Evolutionary conservation across 352 stramenopile species (phyloP).

Genomic region (Peronospora tabacina): DNA sequence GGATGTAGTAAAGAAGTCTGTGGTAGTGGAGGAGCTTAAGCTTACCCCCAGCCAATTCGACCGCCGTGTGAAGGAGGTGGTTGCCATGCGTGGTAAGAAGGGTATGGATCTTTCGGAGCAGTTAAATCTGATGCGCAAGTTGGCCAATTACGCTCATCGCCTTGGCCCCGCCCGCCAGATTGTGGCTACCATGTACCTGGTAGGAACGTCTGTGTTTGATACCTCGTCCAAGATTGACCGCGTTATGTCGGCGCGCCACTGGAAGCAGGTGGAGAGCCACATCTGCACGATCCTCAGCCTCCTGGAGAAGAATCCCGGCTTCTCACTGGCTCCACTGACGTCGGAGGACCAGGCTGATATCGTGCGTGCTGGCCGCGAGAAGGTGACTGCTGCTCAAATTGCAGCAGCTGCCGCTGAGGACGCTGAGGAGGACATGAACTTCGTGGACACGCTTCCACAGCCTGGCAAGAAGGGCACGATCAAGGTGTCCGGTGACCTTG

Average conservation of each 20-base stretch:
- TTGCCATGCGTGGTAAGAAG: conserved; percentile 80
- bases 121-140: conserved; percentile 59
- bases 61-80: conserved; percentile 76
- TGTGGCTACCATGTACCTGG: conserved; percentile 74
- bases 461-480: conserved; percentile 72
- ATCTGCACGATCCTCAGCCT: conserved; percentile 62
- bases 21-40: conserved; percentile 78
- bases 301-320: conserved; percentile 78
- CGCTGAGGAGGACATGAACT: conserved; percentile 86
- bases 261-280: conserved; percentile 62
- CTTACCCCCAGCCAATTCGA: conserved; percentile 74
- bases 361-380: conserved; percentile 57
- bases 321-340: conserved; percentile 57
- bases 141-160: conserved; percentile 70
- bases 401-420: conserved; percentile 35
- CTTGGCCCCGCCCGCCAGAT: conserved; percentile 70
- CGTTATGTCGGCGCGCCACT: conserved; percentile 72
- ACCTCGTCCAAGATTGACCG: conserved; percentile 80
- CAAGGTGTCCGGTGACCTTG: conserved; percentile 85
- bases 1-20: conserved; percentile 39
- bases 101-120: conserved; percentile 70
- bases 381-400: conserved; percentile 57
- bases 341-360: conserved; percentile 85
- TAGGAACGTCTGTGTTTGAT: conserved; percentile 78
- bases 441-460: conserved; percentile 62